A percentile compares a stretch with the other conserved stretches of the same genome.
Evolutionary conservation across 2,329 filamentous ascomycete species (phyloP).

Genomic region (Raffaelea arxii): DNA sequence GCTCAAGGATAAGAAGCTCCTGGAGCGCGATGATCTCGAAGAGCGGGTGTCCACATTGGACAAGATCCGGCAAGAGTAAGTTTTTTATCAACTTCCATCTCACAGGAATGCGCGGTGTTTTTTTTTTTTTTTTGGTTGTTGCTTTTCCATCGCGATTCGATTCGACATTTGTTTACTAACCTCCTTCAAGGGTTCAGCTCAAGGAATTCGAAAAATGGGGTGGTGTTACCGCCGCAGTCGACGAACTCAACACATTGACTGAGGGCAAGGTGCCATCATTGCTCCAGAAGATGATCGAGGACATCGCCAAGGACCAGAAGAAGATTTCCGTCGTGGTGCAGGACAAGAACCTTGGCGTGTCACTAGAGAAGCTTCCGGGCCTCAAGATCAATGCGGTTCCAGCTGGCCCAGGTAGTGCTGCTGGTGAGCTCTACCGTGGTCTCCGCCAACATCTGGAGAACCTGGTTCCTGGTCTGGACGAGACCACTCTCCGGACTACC

Average conservation of each 20-base stretch:
- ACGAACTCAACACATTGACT: constrained; percentile 79
- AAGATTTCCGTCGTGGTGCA: constrained; percentile 91
- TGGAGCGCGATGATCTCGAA: constrained; percentile 75
- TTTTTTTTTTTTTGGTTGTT: constrained; percentile 10
- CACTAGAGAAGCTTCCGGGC: constrained; percentile 85
- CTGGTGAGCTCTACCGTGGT: constrained; percentile 84
- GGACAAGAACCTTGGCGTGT: constrained; percentile 82
- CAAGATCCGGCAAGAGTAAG: constrained; percentile 77
- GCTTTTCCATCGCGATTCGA: background rate
- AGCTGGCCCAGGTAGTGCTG: constrained; percentile 68
- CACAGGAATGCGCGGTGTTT: background rate
- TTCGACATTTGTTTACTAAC: background rate
- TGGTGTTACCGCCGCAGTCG: constrained; percentile 78
- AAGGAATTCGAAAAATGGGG: constrained; percentile 98
- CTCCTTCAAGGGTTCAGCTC: constrained; percentile 88
- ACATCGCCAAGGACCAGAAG: constrained; percentile 94
- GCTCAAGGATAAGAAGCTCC: constrained; percentile 94
- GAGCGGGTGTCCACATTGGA: constrained; percentile 66
- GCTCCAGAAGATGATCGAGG: constrained; percentile 70
- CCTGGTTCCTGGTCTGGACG: constrained; percentile 78
- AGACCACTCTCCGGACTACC: constrained; percentile 87
- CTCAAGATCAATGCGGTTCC: constrained; percentile 77
- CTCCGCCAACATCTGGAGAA: constrained; percentile 86
- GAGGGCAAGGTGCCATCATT: constrained; percentile 93
- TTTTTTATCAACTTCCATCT: constrained; percentile 15